Evolutionary conservation across 2,329 filamentous ascomycete species (phyloP), one percentile per base, ranked within the genome.

Genomic region (Sporothrix schenckii): DNA sequence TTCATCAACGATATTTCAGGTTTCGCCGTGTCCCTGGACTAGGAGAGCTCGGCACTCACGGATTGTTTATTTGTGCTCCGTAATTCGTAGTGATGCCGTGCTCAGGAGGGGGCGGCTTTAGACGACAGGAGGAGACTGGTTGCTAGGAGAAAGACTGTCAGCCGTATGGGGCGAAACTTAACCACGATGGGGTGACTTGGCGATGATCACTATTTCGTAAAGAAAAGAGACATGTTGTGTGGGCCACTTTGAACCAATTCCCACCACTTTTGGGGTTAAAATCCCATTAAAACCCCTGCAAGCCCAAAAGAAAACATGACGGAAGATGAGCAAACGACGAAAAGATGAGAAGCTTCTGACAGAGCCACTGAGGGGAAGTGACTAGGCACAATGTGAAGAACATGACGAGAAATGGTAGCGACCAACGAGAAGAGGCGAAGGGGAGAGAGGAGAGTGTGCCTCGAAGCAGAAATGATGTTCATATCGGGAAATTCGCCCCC

Each of bases 391-490:
- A 58, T 34, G 53, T 24, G 27, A 16, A n/a, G 16, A 44, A 24
- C n/a, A 63, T 24, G 56, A 47, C 34, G 41, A 63, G 19, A 63
- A 49, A 44, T 50, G 13, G 49, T n/a, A n/a, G 39, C n/a, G 63
- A 30, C n/a, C 19, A 19, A 9, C 52, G 53, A 50, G 47, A 39
- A 60, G 16, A 6, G 9, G 9, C 10, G 13, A 58, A 47, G 39
- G n/a, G 53, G 27, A 61, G 34, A n/a, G 21, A 39, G 11, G 13
- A 4, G 63, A 3, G 47, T n/a, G 24, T 50, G 13, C 24, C 61
- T 19, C 16, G 19, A 66, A 52, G 47, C 47, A 66, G 47, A 66
- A 66, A 66, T 34, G 63, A 66, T 66, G 24, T 53, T 66, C 63
- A 53, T 53, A 24, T 52, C 63, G 44, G 58, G 39, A 63, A 66